Conservation (phyloP, 768 basidiomycete genomes). For the Mycena belliarum region DNA sequence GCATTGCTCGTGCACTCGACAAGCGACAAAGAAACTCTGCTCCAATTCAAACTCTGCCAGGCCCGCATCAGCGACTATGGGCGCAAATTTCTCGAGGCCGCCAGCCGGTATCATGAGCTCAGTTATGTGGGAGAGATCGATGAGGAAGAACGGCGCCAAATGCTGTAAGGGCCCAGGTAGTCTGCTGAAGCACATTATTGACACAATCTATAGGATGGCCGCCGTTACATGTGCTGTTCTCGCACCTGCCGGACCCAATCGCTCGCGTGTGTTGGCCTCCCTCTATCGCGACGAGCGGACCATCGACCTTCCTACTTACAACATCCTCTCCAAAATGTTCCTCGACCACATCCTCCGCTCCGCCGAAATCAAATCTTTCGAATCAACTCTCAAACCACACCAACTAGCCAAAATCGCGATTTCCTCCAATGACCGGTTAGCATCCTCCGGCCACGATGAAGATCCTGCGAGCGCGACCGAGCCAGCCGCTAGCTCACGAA, state of each 20-base stretch:
- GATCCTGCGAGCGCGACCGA: slow-evolving; percentile 48
- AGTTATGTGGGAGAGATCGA: slow-evolving; percentile 90
- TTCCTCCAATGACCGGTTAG: slow-evolving; percentile 79
- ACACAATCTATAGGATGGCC: slow-evolving; percentile 55
- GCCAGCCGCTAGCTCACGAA: slow-evolving; percentile 69
- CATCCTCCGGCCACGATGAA: slow-evolving; percentile 64
- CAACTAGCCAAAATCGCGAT: slow-evolving; percentile 92
- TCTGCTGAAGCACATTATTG: slow-evolving; percentile 1
- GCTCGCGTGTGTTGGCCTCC: slow-evolving; percentile 89
- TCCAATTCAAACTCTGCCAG: slow-evolving; percentile 90
- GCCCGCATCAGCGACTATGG: slow-evolving; percentile 92
- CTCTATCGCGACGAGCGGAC: slow-evolving; percentile 94
- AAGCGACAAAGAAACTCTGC: slow-evolving; percentile 73
- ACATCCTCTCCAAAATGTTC: slow-evolving; percentile 97
- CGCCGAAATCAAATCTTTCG: slow-evolving; percentile 87
- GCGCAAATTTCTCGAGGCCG: slow-evolving; percentile 93
- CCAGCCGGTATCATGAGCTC: slow-evolving; percentile 90
- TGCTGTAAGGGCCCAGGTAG: slow-evolving; percentile 65
- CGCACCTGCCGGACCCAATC: slow-evolving; percentile 94
- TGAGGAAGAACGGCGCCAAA: slow-evolving; percentile 87
- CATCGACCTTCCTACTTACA: slow-evolving; percentile 73
- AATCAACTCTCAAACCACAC: slow-evolving; percentile 83
- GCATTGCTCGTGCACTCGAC: slow-evolving; percentile 84
- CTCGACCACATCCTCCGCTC: slow-evolving; percentile 95
- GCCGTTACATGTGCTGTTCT: slow-evolving; percentile 96